These are phyloP conservation scores for Ilex asprella DNA, from an alignment of 257 asterid genomes.

Conservation along the genomic window DNA sequence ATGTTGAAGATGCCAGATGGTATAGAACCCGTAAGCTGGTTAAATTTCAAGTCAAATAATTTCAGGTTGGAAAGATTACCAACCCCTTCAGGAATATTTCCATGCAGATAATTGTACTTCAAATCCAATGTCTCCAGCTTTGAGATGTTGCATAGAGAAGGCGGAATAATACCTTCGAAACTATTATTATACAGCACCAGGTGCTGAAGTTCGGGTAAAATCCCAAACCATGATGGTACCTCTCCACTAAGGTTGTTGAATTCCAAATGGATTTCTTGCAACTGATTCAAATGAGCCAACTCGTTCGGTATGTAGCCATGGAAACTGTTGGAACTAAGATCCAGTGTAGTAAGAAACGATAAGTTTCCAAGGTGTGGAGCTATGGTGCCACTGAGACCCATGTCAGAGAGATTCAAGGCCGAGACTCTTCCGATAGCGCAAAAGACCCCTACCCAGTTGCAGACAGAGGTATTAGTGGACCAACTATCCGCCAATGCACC, in stretches of 20 bases:
- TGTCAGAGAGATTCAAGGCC: slow-evolving; percentile 23
- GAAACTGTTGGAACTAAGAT: slow-evolving; percentile 29
- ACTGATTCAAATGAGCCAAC: slow-evolving; percentile 24
- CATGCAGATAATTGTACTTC: slow-evolving; percentile 28
- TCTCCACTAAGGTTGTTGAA: slow-evolving; percentile 29
- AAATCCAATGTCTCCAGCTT: slow-evolving; percentile 25
- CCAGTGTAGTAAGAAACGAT: slow-evolving; percentile 25
- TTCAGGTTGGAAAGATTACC: slow-evolving; percentile 19
- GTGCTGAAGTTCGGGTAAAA: slow-evolving; percentile 17
- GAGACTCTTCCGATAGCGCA: slow-evolving; percentile 25
- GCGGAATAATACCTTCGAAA: slow-evolving; percentile 40
- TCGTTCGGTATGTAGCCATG: slow-evolving; percentile 32
- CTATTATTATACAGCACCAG: slow-evolving; percentile 29
- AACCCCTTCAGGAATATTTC: slow-evolving; percentile 21
- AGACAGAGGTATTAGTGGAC: slow-evolving; percentile 13
- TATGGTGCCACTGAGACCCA: slow-evolving; percentile 17
- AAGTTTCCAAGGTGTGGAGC: slow-evolving; percentile 33
- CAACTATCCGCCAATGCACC: slow-evolving; percentile 15
- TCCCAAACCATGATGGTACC: slow-evolving; percentile 40
- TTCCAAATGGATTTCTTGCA: slow-evolving; percentile 22
- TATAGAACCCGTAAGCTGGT: slow-evolving; percentile 20
- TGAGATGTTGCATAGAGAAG: slow-evolving; percentile 28
- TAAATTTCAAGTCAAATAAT: slow-evolving; percentile 2
- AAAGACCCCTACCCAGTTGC: slow-evolving; percentile 35
- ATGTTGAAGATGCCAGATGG: slow-evolving; percentile 20